A percentile compares a stretch with the other conserved stretches of the same genome.
Evolutionary conservation across 768 basidiomycete genomes (phyloP).

Genomic region (Mrakia gelida): DNA sequence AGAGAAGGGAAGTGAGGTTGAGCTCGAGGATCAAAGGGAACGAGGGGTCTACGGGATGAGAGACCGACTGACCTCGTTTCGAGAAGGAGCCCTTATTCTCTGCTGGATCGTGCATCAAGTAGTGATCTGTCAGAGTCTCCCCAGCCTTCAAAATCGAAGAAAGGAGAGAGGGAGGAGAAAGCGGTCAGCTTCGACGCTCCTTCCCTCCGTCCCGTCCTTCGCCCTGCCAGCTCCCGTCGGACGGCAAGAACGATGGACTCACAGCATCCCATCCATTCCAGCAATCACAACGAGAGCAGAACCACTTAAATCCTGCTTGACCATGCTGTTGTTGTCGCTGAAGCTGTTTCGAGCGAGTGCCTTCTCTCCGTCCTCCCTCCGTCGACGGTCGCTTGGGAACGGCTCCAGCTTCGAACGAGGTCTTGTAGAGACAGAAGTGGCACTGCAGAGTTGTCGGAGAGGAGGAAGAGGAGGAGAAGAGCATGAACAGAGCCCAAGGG

Average conservation of each 20-base stretch:
- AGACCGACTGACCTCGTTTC: slow-evolving; percentile 56
- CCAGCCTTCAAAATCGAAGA: slow-evolving; percentile 48
- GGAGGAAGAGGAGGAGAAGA: background rate
- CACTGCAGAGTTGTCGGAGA: slow-evolving; percentile 6
- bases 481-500: background rate
- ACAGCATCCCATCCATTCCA: slow-evolving; percentile 26
- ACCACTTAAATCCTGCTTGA: slow-evolving; percentile 11
- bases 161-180: background rate
- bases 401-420: background rate
- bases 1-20: slow-evolving; percentile 33
- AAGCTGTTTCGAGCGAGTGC: background rate
- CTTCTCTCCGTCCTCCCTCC: too few relatives aligned
- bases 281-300: background rate
- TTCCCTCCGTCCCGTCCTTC: background rate
- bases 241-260: background rate
- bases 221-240: too few relatives aligned
- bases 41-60: too few relatives aligned
- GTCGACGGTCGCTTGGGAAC: slow-evolving; percentile 16
- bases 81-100: slow-evolving; percentile 68
- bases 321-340: background rate
- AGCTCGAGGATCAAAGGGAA: slow-evolving; percentile 1
- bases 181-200: background rate
- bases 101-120: slow-evolving; percentile 77
- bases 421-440: slow-evolving; percentile 16
- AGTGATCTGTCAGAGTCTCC: slow-evolving; percentile 76